Conservation (phyloP, 176 grass and related monocot species). For the maize (Zea mays) region DNA sequence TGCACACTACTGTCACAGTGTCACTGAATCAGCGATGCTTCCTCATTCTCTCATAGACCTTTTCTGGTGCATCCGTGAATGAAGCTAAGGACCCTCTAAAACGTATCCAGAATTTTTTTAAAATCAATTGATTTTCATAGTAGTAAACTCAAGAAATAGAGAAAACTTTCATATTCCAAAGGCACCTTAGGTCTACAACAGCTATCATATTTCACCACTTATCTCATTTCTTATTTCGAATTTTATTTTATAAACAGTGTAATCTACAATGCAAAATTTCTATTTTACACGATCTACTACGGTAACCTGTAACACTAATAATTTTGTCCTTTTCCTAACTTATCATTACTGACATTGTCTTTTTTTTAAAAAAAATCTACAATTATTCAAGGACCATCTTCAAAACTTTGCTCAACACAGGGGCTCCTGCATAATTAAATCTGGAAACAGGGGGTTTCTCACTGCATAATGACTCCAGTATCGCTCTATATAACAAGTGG, state of each 20-base stretch:
- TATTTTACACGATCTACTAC: no score
- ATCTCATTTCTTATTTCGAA: no score
- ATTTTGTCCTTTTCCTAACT: no score
- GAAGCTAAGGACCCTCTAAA: background rate
- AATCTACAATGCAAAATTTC: no score
- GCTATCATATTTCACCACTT: no score
- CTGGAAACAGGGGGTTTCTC: background rate
- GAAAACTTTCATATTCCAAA: background rate
- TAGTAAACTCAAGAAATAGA: background rate
- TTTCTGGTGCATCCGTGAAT: background rate
- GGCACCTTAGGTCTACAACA: background rate
- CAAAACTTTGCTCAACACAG: background rate
- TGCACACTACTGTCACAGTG: background rate
- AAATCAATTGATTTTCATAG: background rate
- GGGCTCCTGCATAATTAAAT: background rate
- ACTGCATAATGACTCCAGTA: background rate
- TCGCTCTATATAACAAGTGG: constrained; percentile 31
- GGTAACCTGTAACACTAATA: no score
- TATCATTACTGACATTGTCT: background rate
- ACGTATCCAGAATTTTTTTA: accelerated
- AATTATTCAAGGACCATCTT: background rate
- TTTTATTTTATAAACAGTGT: no score
- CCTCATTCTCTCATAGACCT: background rate
- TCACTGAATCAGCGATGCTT: background rate
- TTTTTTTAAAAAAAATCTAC: background rate